Percentiles rank a stretch among this genome's conserved stretches.
These are phyloP conservation scores for Lipomyces orientalis DNA, from an alignment of 805 yeast genomes.

Conservation along the genomic window DNA sequence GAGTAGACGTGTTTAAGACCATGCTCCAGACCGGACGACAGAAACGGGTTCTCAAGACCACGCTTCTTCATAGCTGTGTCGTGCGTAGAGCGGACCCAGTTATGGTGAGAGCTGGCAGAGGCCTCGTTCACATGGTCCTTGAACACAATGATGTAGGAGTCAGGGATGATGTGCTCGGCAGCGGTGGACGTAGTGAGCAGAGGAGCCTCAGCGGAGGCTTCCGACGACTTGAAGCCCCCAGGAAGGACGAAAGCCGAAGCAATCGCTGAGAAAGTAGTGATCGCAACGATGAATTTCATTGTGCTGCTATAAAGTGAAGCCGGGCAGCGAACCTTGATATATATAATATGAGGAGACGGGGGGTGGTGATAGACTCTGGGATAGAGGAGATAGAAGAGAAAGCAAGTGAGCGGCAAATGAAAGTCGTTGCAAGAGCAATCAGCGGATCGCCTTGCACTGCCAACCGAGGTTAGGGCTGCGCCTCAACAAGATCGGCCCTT, in stretches of 20 bases:
- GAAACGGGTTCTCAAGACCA: slow-evolving; percentile 46
- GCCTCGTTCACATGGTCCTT: slow-evolving; percentile 64
- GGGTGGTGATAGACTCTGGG: background rate
- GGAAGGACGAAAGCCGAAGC: slow-evolving; percentile 36
- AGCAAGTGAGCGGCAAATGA: background rate
- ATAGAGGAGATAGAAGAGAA: background rate
- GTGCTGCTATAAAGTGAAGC: background rate
- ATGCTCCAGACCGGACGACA: slow-evolving; percentile 48
- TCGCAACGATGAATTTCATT: slow-evolving; percentile 35
- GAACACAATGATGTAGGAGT: slow-evolving; percentile 85
- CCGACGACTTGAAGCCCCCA: slow-evolving; percentile 22
- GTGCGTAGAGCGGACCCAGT: slow-evolving; percentile 52
- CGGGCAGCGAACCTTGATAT: background rate
- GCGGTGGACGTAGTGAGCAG: slow-evolving; percentile 54
- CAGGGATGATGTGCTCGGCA: slow-evolving; percentile 49
- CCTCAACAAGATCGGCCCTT: background rate
- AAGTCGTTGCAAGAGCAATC: slow-evolving; percentile 10
- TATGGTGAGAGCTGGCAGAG: slow-evolving; percentile 66
- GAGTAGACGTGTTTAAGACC: slow-evolving; percentile 67
- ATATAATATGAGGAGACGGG: background rate
- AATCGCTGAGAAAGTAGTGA: slow-evolving; percentile 29
- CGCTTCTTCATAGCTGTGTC: slow-evolving; percentile 46
- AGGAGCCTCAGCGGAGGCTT: slow-evolving; percentile 45
- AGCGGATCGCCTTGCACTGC: slow-evolving; percentile 2
- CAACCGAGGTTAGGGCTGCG: slow-evolving; percentile 1